These are phyloP conservation scores for Straminergon stramineum DNA, from an alignment of 225 moss, liverwort and hornwort species.

Conservation along the genomic window DNA sequence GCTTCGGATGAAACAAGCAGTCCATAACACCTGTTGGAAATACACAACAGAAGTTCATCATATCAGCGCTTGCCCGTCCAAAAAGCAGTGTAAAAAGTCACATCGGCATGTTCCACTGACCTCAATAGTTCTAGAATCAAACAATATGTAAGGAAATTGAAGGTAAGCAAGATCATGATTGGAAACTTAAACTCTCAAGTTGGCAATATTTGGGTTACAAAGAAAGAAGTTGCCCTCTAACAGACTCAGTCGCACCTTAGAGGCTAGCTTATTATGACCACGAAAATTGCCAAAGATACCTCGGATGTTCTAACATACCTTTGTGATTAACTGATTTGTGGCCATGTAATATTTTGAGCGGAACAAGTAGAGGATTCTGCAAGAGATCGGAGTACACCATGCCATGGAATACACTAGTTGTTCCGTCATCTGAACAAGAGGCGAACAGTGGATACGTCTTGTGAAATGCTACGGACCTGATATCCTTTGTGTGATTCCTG, in stretches of 20 bases:
- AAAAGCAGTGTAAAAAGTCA: not conserved
- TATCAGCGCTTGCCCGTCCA: not conserved
- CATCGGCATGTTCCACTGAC: not conserved
- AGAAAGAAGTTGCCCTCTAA: not conserved
- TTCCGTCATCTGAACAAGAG: slow-evolving; percentile 89
- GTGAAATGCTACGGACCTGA: slow-evolving; percentile 76
- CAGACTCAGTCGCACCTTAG: not conserved
- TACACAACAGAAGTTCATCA: not conserved
- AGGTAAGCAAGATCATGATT: not conserved
- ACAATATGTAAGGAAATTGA: not conserved
- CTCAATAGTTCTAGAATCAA: not conserved
- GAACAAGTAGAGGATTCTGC: slow-evolving; percentile 95
- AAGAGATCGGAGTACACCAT: slow-evolving; percentile 99
- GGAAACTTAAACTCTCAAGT: not conserved
- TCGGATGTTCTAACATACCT: slow-evolving; percentile 16
- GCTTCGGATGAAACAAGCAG: slow-evolving; percentile 79
- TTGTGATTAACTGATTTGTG: slow-evolving; percentile 50
- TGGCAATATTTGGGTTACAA: not conserved
- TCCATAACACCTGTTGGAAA: slow-evolving; percentile 65
- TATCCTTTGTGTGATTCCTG: slow-evolving; percentile 89
- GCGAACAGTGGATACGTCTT: slow-evolving; percentile 87
- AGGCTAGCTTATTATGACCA: not conserved
- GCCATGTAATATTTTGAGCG: slow-evolving; percentile 72
- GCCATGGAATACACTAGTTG: slow-evolving; percentile 89
- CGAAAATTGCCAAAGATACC: not conserved